phyloP scores from a whole-genome alignment of 176 grass and related monocot species.

The Bonia amplexicaulis region DNA sequence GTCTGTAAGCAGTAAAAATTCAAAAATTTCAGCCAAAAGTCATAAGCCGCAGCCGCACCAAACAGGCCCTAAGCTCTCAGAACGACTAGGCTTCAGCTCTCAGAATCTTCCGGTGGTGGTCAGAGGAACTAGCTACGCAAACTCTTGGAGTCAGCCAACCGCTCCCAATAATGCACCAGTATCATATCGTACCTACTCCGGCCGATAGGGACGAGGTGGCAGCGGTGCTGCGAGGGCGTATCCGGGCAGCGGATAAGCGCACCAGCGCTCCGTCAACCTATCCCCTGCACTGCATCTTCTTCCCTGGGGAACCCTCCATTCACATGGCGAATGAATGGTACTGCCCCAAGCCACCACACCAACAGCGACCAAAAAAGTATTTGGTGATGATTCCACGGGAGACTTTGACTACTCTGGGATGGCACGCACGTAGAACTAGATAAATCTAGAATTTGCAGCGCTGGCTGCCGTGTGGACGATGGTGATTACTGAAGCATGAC shows the following conservation, averaged over 20 bases:
- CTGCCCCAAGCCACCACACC: neutral
- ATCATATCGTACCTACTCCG: neutral
- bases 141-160: neutral
- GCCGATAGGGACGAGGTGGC: neutral
- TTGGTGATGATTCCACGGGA: neutral
- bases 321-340: neutral
- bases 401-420: neutral
- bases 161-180: neutral
- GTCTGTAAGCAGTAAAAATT: no score
- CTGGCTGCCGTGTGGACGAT: neutral
- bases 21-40: no score
- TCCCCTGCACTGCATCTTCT: no score
- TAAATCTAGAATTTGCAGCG: neutral
- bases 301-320: neutral
- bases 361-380: neutral
- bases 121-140: no score
- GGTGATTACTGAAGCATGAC: neutral
- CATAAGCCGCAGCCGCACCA: no score
- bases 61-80: no score
- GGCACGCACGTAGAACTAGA: neutral
- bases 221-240: no score
- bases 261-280: no score
- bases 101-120: neutral
- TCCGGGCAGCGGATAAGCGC: no score
- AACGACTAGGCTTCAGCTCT: no score